phyloP scores from a whole-genome alignment of 805 yeast species.

The Pichia membranifaciens region DNA sequence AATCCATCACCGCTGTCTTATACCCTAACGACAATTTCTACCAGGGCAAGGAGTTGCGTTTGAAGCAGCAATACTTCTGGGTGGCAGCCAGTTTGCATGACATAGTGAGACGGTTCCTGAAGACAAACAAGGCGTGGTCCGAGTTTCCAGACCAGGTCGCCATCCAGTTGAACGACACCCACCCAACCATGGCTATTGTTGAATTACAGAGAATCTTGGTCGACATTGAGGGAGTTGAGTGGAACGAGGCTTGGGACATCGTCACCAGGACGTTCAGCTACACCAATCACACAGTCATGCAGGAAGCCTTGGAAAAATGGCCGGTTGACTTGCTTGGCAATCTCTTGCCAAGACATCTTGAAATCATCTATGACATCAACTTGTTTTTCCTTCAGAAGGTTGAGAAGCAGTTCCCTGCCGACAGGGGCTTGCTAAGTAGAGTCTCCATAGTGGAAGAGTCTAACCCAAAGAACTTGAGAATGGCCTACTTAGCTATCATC shows the following conservation, averaged over 20 bases:
- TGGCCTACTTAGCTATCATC: slow-evolving; percentile 87
- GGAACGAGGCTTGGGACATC: slow-evolving; percentile 84
- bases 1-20: slow-evolving; percentile 84
- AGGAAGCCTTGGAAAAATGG: slow-evolving; percentile 95
- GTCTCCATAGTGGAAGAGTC: slow-evolving; percentile 86
- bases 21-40: slow-evolving; percentile 93
- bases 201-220: slow-evolving; percentile 83
- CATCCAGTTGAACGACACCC: slow-evolving; percentile 91
- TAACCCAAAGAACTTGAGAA: slow-evolving; percentile 74
- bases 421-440: slow-evolving; percentile 54
- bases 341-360: slow-evolving; percentile 85
- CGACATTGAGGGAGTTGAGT: slow-evolving; percentile 72
- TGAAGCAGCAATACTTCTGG: slow-evolving; percentile 96
- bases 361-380: slow-evolving; percentile 83
- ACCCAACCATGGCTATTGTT: slow-evolving; percentile 86
- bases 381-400: slow-evolving; percentile 71
- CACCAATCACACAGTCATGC: slow-evolving; percentile 93
- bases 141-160: slow-evolving; percentile 84
- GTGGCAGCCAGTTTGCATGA: slow-evolving; percentile 91
- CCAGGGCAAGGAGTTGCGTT: slow-evolving; percentile 83
- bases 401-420: slow-evolving; percentile 70
- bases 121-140: slow-evolving; percentile 67
- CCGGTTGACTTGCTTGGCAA: slow-evolving; percentile 75
- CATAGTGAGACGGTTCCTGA: slow-evolving; percentile 83
- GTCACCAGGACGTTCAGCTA: slow-evolving; percentile 80